A percentile compares a stretch with the other conserved stretches of the same genome.
Evolutionary conservation across 306 rosid genomes (phyloP).

Genomic region (Trifolium repens): DNA sequence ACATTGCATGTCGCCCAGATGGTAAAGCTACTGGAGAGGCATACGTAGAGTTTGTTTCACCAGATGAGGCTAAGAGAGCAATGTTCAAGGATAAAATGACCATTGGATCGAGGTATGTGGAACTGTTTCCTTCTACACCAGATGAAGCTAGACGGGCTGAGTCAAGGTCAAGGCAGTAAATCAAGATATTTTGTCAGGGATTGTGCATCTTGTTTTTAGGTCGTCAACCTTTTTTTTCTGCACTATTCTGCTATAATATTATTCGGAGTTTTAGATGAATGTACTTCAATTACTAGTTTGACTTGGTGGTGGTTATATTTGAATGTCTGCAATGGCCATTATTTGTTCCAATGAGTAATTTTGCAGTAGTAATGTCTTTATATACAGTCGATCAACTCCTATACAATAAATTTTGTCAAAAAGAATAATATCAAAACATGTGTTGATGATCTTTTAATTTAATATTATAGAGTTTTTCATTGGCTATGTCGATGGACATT

Average conservation of each 20-base stretch:
- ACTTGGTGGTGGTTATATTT: slow-evolving; percentile 46
- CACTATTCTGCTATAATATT: slow-evolving; percentile 18
- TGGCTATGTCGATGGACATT: background rate
- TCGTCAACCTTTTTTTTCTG: slow-evolving; percentile 28
- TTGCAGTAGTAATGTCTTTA: background rate
- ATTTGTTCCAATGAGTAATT: slow-evolving; percentile 2
- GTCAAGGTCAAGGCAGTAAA: slow-evolving; percentile 96
- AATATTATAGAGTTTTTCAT: background rate
- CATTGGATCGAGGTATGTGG: slow-evolving; percentile 97
- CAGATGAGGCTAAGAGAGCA: slow-evolving; percentile 89
- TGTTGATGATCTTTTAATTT: background rate
- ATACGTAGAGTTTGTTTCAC: slow-evolving; percentile 84
- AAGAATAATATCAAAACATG: background rate
- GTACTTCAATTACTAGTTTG: slow-evolving; percentile 40
- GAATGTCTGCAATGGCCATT: slow-evolving; percentile 31
- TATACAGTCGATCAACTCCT: background rate
- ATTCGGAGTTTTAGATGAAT: slow-evolving; percentile 34
- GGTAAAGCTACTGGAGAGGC: slow-evolving; percentile 99
- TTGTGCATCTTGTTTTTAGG: slow-evolving; percentile 42
- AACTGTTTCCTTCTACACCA: slow-evolving; percentile 95
- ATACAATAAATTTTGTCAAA: background rate
- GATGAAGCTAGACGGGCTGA: slow-evolving; percentile 97
- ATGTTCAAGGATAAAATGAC: slow-evolving; percentile 98
- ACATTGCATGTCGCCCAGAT: slow-evolving; percentile 92
- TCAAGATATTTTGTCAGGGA: slow-evolving; percentile 13